A percentile compares a stretch with the other conserved stretches of the same genome.
phyloP scores from a whole-genome alignment of 768 basidiomycete genomes.

The Pholiota molesta region DNA sequence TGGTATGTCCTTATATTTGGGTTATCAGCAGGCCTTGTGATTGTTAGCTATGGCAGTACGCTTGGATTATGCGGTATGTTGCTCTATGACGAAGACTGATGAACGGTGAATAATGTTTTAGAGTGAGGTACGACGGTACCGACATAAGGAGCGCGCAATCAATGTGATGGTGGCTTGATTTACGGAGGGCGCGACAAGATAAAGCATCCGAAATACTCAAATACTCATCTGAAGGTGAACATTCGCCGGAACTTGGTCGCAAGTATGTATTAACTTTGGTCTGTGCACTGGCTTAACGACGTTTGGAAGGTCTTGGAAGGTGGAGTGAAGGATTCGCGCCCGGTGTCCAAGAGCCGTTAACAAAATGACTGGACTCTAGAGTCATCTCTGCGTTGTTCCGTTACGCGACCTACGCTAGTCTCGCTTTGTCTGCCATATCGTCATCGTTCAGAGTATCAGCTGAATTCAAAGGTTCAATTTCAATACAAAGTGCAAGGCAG shows the following conservation, averaged over 20 bases:
- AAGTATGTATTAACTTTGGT: too few species aligned
- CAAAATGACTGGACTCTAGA: neutral
- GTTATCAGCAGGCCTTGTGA: neutral
- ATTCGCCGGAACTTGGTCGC: too few species aligned
- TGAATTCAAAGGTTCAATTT: neutral
- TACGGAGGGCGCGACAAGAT: neutral
- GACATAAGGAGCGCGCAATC: neutral
- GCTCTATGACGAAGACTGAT: constrained; percentile 1
- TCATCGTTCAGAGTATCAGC: neutral
- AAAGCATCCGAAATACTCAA: neutral
- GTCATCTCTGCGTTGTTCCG: neutral
- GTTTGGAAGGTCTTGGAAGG: too few species aligned
- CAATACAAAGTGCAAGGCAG: neutral
- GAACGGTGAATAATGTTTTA: neutral
- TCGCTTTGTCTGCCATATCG: neutral
- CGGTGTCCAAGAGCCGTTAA: neutral
- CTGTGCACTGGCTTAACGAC: too few species aligned
- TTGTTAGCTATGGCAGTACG: neutral
- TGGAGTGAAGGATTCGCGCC: neutral
- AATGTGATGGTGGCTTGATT: neutral
- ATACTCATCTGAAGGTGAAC: neutral
- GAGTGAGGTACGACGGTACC: neutral
- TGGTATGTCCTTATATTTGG: neutral
- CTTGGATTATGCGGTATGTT: neutral
- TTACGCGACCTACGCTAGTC: neutral